Percentiles rank a stretch among this genome's conserved stretches.
phyloP scores from a whole-genome alignment of 2,329 filamentous ascomycete genomes.

The Arthroderma uncinatum region DNA sequence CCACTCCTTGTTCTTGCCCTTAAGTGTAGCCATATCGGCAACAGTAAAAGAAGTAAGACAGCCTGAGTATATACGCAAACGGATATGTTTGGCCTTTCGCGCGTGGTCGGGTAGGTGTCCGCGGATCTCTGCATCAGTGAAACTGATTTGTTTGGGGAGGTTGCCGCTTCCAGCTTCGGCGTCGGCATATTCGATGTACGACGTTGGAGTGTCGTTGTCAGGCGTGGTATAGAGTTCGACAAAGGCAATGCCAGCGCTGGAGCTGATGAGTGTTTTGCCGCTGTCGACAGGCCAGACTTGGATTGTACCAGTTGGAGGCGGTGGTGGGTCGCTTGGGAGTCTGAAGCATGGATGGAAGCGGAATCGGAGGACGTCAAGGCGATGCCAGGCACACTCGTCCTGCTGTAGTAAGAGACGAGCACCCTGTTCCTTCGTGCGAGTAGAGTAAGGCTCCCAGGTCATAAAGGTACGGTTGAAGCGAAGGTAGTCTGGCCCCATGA shows the following conservation, averaged over 20 bases:
- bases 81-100: constrained; percentile 55
- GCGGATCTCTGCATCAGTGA: constrained; percentile 66
- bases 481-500: constrained; percentile 86
- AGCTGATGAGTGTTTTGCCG: constrained; percentile 63
- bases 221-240: constrained; percentile 71
- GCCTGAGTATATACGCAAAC: constrained; percentile 63
- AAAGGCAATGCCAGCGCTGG: constrained; percentile 71
- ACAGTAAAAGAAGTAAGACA: constrained; percentile 64
- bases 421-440: constrained; percentile 72
- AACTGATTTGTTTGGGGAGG: constrained; percentile 58
- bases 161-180: constrained; percentile 45
- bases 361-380: constrained; percentile 79
- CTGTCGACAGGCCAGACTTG: constrained; percentile 79
- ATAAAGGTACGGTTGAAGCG: constrained; percentile 74
- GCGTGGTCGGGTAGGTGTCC: constrained; percentile 59
- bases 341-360: constrained; percentile 83
- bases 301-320: constrained; percentile 52
- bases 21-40: constrained; percentile 61
- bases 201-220: constrained; percentile 69
- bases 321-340: constrained; percentile 57
- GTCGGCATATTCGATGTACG: constrained; percentile 69
- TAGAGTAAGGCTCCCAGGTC: constrained; percentile 71
- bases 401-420: constrained; percentile 57
- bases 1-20: constrained; percentile 62
- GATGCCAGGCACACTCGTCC: constrained; percentile 87